Percentiles rank a stretch among this genome's conserved stretches.
phyloP scores from a whole-genome alignment of 768 basidiomycete species.

The Amylocystis lapponica region DNA sequence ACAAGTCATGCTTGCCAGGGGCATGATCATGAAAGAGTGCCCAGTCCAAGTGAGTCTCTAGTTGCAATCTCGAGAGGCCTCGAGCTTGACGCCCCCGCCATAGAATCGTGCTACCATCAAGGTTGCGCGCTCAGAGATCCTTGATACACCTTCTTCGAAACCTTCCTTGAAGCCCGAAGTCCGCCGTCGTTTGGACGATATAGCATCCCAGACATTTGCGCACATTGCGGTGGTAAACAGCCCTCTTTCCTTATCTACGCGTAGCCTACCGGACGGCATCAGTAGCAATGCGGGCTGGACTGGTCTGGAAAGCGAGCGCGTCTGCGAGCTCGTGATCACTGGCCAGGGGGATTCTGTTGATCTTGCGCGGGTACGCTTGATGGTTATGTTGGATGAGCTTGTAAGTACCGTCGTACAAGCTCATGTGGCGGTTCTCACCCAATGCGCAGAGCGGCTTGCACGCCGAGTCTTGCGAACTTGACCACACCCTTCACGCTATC shows the following conservation, averaged over 20 bases:
- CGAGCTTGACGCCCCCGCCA: not conserved
- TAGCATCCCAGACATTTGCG: constrained; percentile 87
- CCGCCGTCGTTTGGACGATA: constrained; percentile 83
- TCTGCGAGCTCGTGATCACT: constrained; percentile 89
- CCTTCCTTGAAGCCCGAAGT: constrained; percentile 80
- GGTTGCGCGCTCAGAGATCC: constrained; percentile 88
- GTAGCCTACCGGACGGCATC: constrained; percentile 73
- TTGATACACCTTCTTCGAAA: constrained; percentile 77
- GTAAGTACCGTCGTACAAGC: constrained; percentile 40
- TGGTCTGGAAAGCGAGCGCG: constrained; percentile 89
- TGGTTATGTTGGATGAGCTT: constrained; percentile 94
- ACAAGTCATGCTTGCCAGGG: constrained; percentile 87
- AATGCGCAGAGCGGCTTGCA: constrained; percentile 75
- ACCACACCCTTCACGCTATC: constrained; percentile 90
- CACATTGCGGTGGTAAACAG: constrained; percentile 94
- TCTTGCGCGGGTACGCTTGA: constrained; percentile 80
- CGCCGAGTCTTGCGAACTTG: constrained; percentile 87
- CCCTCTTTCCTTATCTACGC: constrained; percentile 64
- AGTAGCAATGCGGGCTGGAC: constrained; percentile 77
- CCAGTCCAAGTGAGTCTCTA: constrained; percentile 65
- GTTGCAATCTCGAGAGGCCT: not conserved
- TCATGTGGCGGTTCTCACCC: constrained; percentile 6
- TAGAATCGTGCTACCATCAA: constrained; percentile 85
- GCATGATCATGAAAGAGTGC: constrained; percentile 83
- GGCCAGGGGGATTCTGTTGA: constrained; percentile 88